Percentiles rank a stretch among this genome's conserved stretches.
These are phyloP conservation scores for Yamadazyma nakazawae DNA, from an alignment of 805 yeast species.

Conservation along the genomic window DNA sequence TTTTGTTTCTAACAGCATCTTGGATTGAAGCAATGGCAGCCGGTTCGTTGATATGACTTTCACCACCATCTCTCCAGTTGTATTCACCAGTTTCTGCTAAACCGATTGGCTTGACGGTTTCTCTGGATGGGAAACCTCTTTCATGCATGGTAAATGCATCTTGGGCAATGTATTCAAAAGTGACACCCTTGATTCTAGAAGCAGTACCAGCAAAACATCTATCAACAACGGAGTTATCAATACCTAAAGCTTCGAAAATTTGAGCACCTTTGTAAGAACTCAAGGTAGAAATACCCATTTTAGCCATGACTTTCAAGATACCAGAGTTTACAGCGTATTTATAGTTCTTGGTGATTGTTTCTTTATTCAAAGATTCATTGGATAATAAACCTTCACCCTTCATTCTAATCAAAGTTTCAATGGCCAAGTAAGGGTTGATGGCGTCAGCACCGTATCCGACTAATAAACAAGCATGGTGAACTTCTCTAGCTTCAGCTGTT, in stretches of 20 bases:
- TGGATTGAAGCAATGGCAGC: constrained; percentile 92
- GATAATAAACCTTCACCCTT: constrained; percentile 70
- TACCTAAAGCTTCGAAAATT: constrained; percentile 94
- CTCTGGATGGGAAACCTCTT: constrained; percentile 82
- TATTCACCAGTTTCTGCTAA: constrained; percentile 96
- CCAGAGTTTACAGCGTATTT: constrained; percentile 86
- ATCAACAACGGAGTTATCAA: constrained; percentile 92
- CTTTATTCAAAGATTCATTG: constrained; percentile 53
- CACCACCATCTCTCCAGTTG: constrained; percentile 99
- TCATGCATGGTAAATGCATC: constrained; percentile 94
- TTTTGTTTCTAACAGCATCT: constrained; percentile 97
- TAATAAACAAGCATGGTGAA: constrained; percentile 91
- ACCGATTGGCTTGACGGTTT: constrained; percentile 63
- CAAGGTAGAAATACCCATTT: constrained; percentile 98
- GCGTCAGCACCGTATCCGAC: constrained; percentile 98
- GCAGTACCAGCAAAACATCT: constrained; percentile 97
- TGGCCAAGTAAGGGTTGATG: constrained; percentile 87
- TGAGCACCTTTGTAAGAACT: constrained; percentile 99
- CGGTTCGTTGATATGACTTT: constrained; percentile 91
- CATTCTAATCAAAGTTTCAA: constrained; percentile 85
- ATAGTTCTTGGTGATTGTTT: constrained; percentile 69
- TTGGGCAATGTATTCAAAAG: constrained; percentile 93
- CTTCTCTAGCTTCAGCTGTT: constrained; percentile 96
- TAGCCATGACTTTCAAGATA: constrained; percentile 94
- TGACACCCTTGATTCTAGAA: constrained; percentile 91